A percentile compares a stretch with the other conserved stretches of the same genome.
phyloP scores from a whole-genome alignment of 176 grass and related monocot species.

The Cenchrus americanus region DNA sequence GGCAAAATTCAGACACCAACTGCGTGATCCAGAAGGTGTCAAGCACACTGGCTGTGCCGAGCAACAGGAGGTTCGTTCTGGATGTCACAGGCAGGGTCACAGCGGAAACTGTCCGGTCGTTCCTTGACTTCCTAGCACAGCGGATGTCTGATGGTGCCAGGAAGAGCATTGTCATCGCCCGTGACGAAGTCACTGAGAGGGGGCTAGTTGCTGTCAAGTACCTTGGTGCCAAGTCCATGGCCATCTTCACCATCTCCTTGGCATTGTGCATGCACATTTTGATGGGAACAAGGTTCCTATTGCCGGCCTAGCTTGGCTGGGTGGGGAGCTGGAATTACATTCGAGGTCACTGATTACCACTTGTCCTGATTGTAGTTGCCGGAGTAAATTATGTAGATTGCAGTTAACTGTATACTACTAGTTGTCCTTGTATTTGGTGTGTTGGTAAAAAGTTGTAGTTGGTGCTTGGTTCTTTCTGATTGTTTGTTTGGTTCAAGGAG shows the following conservation, averaged over 20 bases:
- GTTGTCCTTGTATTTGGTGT: conserved; percentile 7
- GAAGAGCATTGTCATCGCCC: conserved; percentile 49
- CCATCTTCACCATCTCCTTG: conserved; percentile 66
- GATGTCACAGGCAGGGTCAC: conserved; percentile 88
- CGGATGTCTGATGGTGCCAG: conserved; percentile 56
- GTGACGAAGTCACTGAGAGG: conserved; percentile 55
- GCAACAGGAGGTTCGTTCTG: conserved; percentile 76
- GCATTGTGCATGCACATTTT: conserved; percentile 84
- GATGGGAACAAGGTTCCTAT: conserved; percentile 64
- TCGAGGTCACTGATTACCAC: conserved; percentile 28
- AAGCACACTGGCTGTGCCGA: conserved; percentile 58
- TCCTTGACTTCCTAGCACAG: conserved; percentile 73
- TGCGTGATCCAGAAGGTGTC: conserved; percentile 56
- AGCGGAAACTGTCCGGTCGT: conserved; percentile 62
- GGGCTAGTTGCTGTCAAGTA: conserved; percentile 63
- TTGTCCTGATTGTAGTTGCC: conserved; percentile 29
- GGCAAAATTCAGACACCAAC: not conserved
- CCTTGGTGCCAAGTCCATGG: conserved; percentile 75
- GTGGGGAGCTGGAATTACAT: conserved; percentile 10
- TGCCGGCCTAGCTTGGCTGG: conserved; percentile 49
- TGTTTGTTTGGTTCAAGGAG: conserved; percentile 28
- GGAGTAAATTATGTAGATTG: conserved; percentile 41
- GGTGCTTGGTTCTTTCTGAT: not conserved
- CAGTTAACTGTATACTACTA: conserved; percentile 14
- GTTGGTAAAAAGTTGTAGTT: conserved; percentile 24